These are phyloP conservation scores for Fusarium vanettenii DNA, from an alignment of 2,329 filamentous ascomycete genomes.

Conservation along the genomic window DNA sequence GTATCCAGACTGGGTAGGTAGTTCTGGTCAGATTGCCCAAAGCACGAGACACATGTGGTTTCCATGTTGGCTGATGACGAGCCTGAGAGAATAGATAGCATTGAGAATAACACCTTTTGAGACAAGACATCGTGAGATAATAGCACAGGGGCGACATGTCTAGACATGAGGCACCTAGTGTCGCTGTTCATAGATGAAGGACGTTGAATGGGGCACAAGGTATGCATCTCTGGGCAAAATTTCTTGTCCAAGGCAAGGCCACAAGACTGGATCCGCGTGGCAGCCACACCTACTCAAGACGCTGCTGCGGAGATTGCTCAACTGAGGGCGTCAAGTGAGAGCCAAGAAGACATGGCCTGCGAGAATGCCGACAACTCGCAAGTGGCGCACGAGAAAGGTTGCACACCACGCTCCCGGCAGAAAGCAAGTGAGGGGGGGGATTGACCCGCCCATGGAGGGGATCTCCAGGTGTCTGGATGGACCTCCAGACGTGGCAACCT, in stretches of 20 bases:
- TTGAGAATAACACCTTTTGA: constrained; percentile 13
- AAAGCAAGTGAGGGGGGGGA: not conserved
- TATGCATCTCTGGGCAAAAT: not conserved
- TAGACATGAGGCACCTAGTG: constrained; percentile 11
- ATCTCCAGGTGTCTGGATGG: not conserved
- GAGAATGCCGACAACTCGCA: constrained; percentile 5
- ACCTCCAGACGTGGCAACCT: constrained; percentile 23
- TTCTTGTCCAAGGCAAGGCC: not conserved
- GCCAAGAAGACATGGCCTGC: constrained; percentile 18
- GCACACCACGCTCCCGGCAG: not conserved
- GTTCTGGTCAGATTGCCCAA: constrained; percentile 7
- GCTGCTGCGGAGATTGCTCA: constrained; percentile 2
- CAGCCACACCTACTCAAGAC: constrained; percentile 2
- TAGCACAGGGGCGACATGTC: not conserved
- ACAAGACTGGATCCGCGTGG: not conserved
- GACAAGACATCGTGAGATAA: constrained; percentile 29
- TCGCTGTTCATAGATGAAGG: constrained; percentile 17
- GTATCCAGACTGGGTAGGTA: not conserved
- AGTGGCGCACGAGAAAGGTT: constrained; percentile 14
- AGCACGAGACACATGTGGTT: not conserved
- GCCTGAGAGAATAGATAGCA: not conserved
- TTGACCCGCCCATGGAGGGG: not conserved
- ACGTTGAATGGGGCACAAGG: not conserved
- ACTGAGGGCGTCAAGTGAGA: constrained; percentile 2
- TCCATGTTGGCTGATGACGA: constrained; percentile 7